Percentiles rank a stretch among this genome's conserved stretches.
phyloP scores from a whole-genome alignment of 1,284 basidiomycete species.

The Golubevia sp. region DNA sequence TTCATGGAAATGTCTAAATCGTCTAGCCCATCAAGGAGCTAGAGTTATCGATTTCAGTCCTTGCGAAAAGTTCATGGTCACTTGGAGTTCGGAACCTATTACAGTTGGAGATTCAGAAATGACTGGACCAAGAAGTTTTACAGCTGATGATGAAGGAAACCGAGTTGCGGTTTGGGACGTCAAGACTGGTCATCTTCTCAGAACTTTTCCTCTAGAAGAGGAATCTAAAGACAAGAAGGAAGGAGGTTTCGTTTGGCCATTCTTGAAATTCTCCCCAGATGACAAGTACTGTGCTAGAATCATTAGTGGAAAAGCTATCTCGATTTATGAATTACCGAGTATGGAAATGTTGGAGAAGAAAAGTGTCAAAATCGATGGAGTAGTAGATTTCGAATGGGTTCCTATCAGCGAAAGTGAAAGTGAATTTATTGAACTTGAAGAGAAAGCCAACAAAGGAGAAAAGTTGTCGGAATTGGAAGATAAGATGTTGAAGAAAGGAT shows the following conservation, averaged over 20 bases:
- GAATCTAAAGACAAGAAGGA: conserved; percentile 27
- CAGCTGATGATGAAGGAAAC: conserved; percentile 61
- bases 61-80: conserved; percentile 58
- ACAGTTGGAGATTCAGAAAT: conserved; percentile 46
- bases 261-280: conserved; percentile 61
- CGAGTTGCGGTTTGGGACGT: conserved; percentile 61
- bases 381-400: conserved; percentile 61
- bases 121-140: conserved; percentile 56
- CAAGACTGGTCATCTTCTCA: conserved; percentile 56
- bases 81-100: conserved; percentile 61
- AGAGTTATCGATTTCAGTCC: conserved; percentile 61
- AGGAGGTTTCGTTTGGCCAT: conserved; percentile 55
- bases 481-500: conserved; percentile 23
- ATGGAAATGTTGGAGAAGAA: conserved; percentile 61
- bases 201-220: conserved; percentile 45
- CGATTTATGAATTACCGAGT: conserved; percentile 54
- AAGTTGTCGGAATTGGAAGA: not conserved
- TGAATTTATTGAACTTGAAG: conserved; percentile 29
- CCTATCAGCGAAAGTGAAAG: conserved; percentile 56
- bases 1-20: conserved; percentile 51
- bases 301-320: conserved; percentile 51
- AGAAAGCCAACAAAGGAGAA: conserved; percentile 3
- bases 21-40: conserved; percentile 55
- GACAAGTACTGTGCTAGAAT: conserved; percentile 59
- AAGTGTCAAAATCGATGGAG: conserved; percentile 60